Evolutionary conservation across 192 early-diverging fungal species (phyloP).

Genomic region (Rhizoclosmatium sp.): DNA sequence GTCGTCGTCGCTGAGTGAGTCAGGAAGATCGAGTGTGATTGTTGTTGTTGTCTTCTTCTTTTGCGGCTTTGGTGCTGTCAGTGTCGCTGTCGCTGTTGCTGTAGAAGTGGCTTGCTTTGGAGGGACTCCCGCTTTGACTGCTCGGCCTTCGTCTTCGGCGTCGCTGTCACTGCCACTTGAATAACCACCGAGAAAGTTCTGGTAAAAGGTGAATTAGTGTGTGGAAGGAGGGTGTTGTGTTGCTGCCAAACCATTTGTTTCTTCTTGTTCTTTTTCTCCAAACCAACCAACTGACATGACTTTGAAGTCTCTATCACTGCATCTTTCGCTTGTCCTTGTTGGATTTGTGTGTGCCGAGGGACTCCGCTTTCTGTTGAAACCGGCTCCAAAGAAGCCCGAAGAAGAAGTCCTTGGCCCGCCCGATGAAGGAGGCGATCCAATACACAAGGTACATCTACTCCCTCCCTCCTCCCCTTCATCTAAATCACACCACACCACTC

Average conservation of each 20-base stretch:
- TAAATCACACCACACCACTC: background rate
- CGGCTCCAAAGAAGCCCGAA: background rate
- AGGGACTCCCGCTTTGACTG: background rate
- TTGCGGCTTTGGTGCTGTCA: background rate
- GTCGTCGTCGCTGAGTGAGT: conserved; percentile 7
- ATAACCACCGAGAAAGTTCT: background rate
- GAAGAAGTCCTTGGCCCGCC: background rate
- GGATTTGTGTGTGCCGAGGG: background rate
- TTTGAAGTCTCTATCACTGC: background rate
- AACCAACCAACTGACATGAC: background rate
- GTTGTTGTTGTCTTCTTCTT: conserved; percentile 2
- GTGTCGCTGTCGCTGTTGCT: background rate
- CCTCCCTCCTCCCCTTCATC: background rate
- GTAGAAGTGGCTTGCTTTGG: background rate
- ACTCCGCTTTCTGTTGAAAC: background rate
- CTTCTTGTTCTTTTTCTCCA: background rate
- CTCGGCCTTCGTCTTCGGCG: background rate
- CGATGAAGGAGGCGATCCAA: background rate
- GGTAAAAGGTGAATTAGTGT: background rate
- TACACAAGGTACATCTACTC: background rate
- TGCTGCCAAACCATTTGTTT: background rate
- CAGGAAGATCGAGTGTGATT: background rate
- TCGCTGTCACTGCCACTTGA: background rate
- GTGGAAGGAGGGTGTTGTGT: background rate
- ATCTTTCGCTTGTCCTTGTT: background rate